Percentiles rank a stretch among this genome's conserved stretches.
Conservation (phyloP, 2,329 filamentous ascomycete genomes). For the Talaromyces piceae region DNA sequence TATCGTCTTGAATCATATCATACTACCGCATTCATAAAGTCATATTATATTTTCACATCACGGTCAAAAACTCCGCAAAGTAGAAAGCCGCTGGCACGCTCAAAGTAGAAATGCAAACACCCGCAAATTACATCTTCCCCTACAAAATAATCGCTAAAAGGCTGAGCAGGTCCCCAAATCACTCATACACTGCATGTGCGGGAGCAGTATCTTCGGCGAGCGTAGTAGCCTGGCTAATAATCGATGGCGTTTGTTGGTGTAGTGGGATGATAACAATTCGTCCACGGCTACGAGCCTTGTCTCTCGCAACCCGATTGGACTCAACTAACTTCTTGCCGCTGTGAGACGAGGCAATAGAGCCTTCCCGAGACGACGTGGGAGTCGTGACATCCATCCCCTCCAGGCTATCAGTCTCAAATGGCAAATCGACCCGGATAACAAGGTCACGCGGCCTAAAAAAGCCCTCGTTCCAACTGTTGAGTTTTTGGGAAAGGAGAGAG, state of each 20-base stretch:
- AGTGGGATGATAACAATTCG: constrained; percentile 23
- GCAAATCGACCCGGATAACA: constrained; percentile 25
- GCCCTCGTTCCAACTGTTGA: constrained; percentile 22
- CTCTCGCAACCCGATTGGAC: not conserved
- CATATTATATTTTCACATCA: no score
- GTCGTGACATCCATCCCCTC: constrained; percentile 17
- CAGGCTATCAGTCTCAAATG: constrained; percentile 21
- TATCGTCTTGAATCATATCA: no score
- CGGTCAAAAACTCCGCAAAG: no score
- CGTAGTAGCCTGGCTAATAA: constrained; percentile 2
- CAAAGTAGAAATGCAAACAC: no score
- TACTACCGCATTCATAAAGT: no score
- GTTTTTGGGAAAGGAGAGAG: constrained; percentile 15
- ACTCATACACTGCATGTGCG: constrained; percentile 9
- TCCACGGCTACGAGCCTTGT: constrained; percentile 8
- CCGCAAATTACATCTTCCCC: not conserved
- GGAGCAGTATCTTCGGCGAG: constrained; percentile 4
- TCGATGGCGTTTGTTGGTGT: not conserved
- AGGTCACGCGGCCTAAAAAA: constrained; percentile 23
- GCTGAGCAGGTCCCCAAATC: not conserved
- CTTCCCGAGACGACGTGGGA: constrained; percentile 3
- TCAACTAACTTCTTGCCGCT: not conserved
- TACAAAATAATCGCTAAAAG: not conserved
- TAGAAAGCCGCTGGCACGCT: no score
- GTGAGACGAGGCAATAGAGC: constrained; percentile 2